Conservation (phyloP, 2,329 filamentous ascomycete genomes). For the Penicillium digitatum region DNA sequence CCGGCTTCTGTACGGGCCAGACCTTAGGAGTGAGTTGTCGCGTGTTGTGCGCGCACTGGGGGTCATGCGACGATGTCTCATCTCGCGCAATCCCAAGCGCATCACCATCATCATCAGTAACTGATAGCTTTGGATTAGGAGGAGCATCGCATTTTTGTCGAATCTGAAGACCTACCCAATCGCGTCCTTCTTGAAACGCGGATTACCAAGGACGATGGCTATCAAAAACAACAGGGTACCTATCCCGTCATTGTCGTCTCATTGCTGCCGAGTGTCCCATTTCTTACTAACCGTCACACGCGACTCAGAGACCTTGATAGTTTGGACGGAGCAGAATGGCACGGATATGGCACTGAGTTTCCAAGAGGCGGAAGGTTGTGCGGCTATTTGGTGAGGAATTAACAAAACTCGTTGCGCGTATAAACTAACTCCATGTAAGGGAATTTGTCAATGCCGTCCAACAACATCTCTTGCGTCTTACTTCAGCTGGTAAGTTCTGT, state of each 20-base stretch:
- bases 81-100: constrained; percentile 13
- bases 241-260: constrained; percentile 25
- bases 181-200: constrained; percentile 81
- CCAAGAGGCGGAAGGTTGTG: constrained; percentile 92
- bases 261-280: not conserved
- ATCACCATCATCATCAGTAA: constrained; percentile 1
- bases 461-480: constrained; percentile 63
- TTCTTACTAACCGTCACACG: constrained; percentile 25
- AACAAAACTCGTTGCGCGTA: constrained; percentile 6
- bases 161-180: constrained; percentile 87
- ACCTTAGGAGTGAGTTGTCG: constrained; percentile 62
- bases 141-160: constrained; percentile 82
- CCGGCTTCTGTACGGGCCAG: constrained; percentile 84
- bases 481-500: constrained; percentile 55
- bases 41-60: constrained; percentile 19
- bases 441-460: constrained; percentile 88
- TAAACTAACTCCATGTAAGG: constrained; percentile 50
- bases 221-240: constrained; percentile 94
- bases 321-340: constrained; percentile 90
- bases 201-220: constrained; percentile 90
- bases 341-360: constrained; percentile 98
- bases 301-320: constrained; percentile 80
- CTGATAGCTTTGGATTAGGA: constrained; percentile 48
- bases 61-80: constrained; percentile 10
- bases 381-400: constrained; percentile 71